Evolutionary conservation across 192 early-diverging fungal genomes (phyloP).

Genomic region (Pilobolus umbonatus): DNA sequence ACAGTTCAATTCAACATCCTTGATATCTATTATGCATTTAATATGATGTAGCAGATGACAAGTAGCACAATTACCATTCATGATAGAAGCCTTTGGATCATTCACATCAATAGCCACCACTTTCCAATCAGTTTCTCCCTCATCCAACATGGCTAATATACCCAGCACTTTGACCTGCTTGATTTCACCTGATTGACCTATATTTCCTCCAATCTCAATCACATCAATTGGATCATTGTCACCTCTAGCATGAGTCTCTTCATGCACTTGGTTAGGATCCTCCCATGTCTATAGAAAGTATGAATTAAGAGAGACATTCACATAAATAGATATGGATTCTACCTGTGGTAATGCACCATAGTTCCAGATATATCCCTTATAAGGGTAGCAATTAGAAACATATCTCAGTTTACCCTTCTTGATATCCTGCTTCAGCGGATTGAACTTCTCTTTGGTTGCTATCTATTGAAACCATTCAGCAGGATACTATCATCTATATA

Average conservation of each 20-base stretch:
- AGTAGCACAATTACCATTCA: slow-evolving; percentile 59
- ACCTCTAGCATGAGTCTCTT: slow-evolving; percentile 91
- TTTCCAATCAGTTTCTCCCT: slow-evolving; percentile 99
- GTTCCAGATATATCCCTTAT: slow-evolving; percentile 99
- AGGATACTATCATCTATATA: too few relatives aligned
- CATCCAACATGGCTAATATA: slow-evolving; percentile 96
- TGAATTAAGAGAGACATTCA: not conserved
- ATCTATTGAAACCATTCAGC: slow-evolving; percentile 63
- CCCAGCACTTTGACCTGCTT: slow-evolving; percentile 99
- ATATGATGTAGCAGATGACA: not conserved
- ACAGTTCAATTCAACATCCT: slow-evolving; percentile 95
- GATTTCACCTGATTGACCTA: slow-evolving; percentile 87
- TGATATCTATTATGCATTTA: slow-evolving; percentile 60
- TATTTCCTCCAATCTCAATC: slow-evolving; percentile 93
- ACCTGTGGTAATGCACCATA: slow-evolving; percentile 97
- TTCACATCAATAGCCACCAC: slow-evolving; percentile 95
- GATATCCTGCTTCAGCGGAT: slow-evolving; percentile 98
- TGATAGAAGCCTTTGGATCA: slow-evolving; percentile 92
- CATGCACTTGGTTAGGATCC: slow-evolving; percentile 81
- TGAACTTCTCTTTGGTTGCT: slow-evolving; percentile 90
- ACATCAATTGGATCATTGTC: slow-evolving; percentile 99
- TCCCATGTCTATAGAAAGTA: slow-evolving; percentile 83
- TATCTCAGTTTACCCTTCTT: slow-evolving; percentile 99
- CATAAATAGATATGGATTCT: not conserved
- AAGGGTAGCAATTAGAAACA: slow-evolving; percentile 98